Conservation (phyloP, 2,329 filamentous ascomycete species). For the Corinectria fuckeliana region DNA sequence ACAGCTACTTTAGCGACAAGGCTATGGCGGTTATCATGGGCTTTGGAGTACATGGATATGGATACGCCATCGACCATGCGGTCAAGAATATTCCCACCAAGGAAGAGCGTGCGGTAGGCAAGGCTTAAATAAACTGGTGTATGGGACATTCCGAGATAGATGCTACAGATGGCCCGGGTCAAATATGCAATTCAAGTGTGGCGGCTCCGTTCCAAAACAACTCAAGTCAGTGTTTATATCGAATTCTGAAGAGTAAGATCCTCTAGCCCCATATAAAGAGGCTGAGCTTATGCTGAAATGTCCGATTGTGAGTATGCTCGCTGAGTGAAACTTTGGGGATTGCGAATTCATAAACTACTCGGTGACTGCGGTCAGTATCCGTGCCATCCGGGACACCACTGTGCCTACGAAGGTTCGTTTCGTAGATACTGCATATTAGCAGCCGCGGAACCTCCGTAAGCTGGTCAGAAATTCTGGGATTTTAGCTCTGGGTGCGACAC, state of each 20-base stretch:
- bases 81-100: constrained; percentile 8
- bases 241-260: not conserved
- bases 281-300: not conserved
- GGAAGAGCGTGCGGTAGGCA: not conserved
- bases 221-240: too few species aligned
- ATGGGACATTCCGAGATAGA: not conserved
- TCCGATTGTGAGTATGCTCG: not conserved
- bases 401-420: not conserved
- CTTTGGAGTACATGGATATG: constrained; percentile 11
- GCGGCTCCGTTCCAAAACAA: too few species aligned
- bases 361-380: not conserved
- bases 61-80: constrained; percentile 12
- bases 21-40: constrained; percentile 54
- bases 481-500: too few species aligned
- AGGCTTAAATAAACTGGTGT: not conserved
- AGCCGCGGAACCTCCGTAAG: too few species aligned
- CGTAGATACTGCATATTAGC: not conserved
- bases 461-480: too few species aligned
- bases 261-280: too few species aligned
- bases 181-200: not conserved
- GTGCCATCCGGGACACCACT: not conserved
- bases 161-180: not conserved
- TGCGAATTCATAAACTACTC: not conserved
- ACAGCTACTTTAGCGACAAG: constrained; percentile 23
- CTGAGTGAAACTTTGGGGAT: not conserved